Percentiles rank a stretch among this genome's conserved stretches.
phyloP scores from a whole-genome alignment of 2,329 filamentous ascomycete genomes.

The Didymellaceae sp. region DNA sequence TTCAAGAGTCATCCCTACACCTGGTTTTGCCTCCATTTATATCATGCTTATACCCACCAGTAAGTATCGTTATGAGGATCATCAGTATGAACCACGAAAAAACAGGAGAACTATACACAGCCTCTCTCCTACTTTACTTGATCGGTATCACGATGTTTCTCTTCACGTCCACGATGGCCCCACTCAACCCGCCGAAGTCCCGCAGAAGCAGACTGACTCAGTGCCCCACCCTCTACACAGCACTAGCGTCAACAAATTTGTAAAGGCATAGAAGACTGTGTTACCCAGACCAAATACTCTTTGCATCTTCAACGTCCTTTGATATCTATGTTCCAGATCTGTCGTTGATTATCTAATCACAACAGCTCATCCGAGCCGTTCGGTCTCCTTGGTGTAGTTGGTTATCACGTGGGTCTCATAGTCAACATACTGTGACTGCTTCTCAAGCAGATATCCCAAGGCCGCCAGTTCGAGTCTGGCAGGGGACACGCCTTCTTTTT shows the following conservation, averaged over 20 bases:
- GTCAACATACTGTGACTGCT: slow-evolving; percentile 37
- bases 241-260: background rate
- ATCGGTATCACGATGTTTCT: no score
- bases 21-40: no score
- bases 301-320: background rate
- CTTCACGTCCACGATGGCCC: no score
- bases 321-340: background rate
- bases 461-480: slow-evolving; percentile 47
- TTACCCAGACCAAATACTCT: no score
- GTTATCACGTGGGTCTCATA: slow-evolving; percentile 50
- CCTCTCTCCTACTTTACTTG: no score
- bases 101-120: no score
- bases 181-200: no score
- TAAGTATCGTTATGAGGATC: no score
- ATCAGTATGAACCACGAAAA: no score
- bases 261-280: background rate
- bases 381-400: slow-evolving; percentile 46
- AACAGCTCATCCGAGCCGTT: background rate
- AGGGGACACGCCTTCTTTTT: slow-evolving; percentile 25
- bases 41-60: no score
- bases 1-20: no score
- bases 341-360: slow-evolving; percentile 10
- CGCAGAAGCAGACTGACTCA: background rate
- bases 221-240: slow-evolving; percentile 3
- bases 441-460: slow-evolving; percentile 40